These are phyloP conservation scores for Septoria petroselini DNA, from an alignment of 2,329 filamentous ascomycete genomes.

Conservation along the genomic window DNA sequence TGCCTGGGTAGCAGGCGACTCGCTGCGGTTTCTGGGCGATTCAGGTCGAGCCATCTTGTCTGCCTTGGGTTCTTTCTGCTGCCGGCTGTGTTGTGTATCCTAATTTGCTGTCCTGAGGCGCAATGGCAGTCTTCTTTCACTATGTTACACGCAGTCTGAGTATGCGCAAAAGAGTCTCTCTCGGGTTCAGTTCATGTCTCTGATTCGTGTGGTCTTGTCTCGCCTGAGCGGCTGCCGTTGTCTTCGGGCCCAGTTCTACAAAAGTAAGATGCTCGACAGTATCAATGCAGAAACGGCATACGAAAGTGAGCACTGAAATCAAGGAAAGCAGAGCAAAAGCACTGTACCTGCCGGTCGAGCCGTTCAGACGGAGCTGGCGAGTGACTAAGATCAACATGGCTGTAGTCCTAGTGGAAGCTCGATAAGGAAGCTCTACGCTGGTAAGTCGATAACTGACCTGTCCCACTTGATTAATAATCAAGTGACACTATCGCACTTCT, in stretches of 20 bases:
- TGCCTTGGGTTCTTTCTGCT: neutral
- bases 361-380: neutral
- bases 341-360: slow-evolving; percentile 3
- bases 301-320: neutral
- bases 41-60: slow-evolving; percentile 14
- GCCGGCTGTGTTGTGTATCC: neutral
- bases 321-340: neutral
- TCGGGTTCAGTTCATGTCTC: too few species aligned
- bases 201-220: too few species aligned
- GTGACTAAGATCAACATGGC: slow-evolving; percentile 19
- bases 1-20: slow-evolving; percentile 11
- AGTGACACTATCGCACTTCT: too few species aligned
- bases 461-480: too few species aligned
- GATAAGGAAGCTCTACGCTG: slow-evolving; percentile 8
- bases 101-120: slow-evolving; percentile 4
- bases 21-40: slow-evolving; percentile 20
- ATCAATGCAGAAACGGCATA: neutral
- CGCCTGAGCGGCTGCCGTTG: too few species aligned
- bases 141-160: too few species aligned
- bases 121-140: too few species aligned
- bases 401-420: slow-evolving; percentile 11
- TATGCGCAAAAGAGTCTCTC: too few species aligned
- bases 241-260: too few species aligned
- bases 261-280: neutral
- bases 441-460: too few species aligned